Evolutionary conservation across 495 filamentous ascomycete species (phyloP), one percentile per base, ranked within the genome.

Genomic region (Patellaria atrata): DNA sequence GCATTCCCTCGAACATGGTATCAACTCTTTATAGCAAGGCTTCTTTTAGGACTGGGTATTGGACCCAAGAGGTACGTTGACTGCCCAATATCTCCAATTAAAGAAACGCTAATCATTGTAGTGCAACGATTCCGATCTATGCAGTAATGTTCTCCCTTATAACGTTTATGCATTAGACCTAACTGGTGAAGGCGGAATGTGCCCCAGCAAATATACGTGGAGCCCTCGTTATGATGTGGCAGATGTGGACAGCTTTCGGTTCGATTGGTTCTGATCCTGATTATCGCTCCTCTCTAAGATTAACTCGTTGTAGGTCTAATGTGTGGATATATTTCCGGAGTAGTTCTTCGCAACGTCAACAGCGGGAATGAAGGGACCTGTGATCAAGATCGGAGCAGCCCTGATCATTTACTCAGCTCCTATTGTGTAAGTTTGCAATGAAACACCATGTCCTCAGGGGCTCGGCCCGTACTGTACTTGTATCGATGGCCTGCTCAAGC

Each of bases 161-260:
- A n/a, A n/a, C n/a, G n/a, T n/a, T n/a, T n/a, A n/a, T n/a, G n/a
- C n/a, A n/a, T n/a, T n/a, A n/a, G n/a, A n/a, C n/a, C n/a, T n/a
- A n/a, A n/a, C n/a, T n/a, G n/a, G n/a, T n/a, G n/a, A n/a, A n/a
- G n/a, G 28, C 28, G 15, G 44, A 48, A 22, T 39, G 12, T 20
- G 26, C 44, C 12, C 44, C 44, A 4, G 22, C 25, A 5, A 31
- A 30, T 15, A 44, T 48, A 17, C 40, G 44, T 23, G 44, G 41
- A n/a, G 44, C 44, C 18, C 22, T 48, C 14, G 28, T 33, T 27
- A 48, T 48, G 44, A 30, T 29, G 35, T 48, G 44, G 44, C 44
- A 48, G 24, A 44, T 48, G 40, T 48, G 44, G 44, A 48, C 44
- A 5, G 44, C 44, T 9, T 48, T 48, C 27, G 37, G 37, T 33